Base-by-base conservation (phyloP, 352 stramenopile species). In the Blastocystis sp. region DNA sequence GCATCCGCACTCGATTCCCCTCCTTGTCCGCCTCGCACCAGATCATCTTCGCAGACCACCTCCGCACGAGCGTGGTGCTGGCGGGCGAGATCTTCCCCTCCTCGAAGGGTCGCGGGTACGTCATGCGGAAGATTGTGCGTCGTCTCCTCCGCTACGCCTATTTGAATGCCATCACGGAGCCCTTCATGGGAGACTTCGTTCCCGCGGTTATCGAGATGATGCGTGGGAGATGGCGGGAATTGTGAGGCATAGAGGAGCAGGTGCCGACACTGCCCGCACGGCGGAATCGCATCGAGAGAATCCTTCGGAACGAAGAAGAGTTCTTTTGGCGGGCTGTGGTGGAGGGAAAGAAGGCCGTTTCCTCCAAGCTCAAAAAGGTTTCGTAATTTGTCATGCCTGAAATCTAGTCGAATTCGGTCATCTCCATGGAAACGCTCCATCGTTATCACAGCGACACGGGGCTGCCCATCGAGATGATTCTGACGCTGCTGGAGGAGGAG, bases 91-190 rank as follows among this genome's bases (percentile, higher is more conserved):
- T 97, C 45, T 95, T 97, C 79, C 95, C 96, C 28, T 97, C 93
- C 4, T 98, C 98, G 87, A 94, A 97, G 76, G 95, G 95, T 17
- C 93, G 96, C 60, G 95, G 95, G 38, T 98, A 98, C 90, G 95
- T 98, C 17, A 89, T 98, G 43, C 92, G 95, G 59, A 94, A 96
- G 81, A 95, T 98, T 24, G 91, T 98, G 62, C 92, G 95, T n/a
- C 94, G 95, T 17, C 21, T 88, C 2, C 94, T 95, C 81, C 92
- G 92, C 10, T 91, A 93, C 68, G 93, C 91, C 3, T 92, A 94
- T 69, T 90, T 93, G 43, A 91, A 91, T 42, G 91, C 91, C 52
- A 92, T 94, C 7, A 45, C 90, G 1, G 71, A 90, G 21, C 89
- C 90, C 19, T 93, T 93, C 71, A 79, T 95, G 1, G 54, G 54